Evolutionary conservation across 768 basidiomycete genomes (phyloP).

Genomic region (Tylopilus intermedius): DNA sequence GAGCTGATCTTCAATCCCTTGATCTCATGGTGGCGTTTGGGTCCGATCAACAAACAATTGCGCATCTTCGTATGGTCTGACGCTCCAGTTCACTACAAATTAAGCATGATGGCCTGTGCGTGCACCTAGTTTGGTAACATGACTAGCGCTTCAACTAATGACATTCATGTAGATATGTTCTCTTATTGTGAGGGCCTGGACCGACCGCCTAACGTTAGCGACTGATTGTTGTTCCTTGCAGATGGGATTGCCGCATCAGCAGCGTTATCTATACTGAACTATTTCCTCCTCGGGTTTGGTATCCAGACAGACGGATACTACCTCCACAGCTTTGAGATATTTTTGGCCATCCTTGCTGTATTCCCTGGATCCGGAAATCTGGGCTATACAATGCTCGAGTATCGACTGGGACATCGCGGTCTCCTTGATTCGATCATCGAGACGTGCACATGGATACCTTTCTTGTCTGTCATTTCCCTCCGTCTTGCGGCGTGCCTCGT

Average conservation of each 20-base stretch:
- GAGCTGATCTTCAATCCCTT: constrained; percentile 84
- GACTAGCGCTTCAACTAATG: constrained; percentile 3
- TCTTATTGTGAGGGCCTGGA: constrained; percentile 40
- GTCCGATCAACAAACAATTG: constrained; percentile 81
- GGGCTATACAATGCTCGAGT: constrained; percentile 67
- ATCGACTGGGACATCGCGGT: constrained; percentile 50
- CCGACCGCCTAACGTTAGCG: constrained; percentile 2
- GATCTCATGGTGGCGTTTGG: constrained; percentile 67
- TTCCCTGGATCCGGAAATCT: constrained; percentile 71
- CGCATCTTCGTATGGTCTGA: constrained; percentile 73
- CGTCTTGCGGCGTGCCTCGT: too few relatives aligned
- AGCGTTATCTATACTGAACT: constrained; percentile 64
- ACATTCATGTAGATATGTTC: constrained; percentile 38
- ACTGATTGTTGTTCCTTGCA: not conserved
- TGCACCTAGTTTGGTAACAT: constrained; percentile 4
- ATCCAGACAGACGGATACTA: constrained; percentile 74
- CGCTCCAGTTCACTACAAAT: constrained; percentile 78
- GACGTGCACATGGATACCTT: constrained; percentile 27
- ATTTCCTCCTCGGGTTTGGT: constrained; percentile 65
- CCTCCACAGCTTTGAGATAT: constrained; percentile 75
- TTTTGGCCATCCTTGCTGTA: constrained; percentile 66
- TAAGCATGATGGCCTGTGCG: constrained; percentile 53
- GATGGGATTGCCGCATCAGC: constrained; percentile 62
- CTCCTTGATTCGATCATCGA: constrained; percentile 19
- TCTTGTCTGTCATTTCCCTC: constrained; percentile 27